Base-by-base conservation (phyloP, 805 yeast species). In the Wickerhamiella bombiphila region DNA sequence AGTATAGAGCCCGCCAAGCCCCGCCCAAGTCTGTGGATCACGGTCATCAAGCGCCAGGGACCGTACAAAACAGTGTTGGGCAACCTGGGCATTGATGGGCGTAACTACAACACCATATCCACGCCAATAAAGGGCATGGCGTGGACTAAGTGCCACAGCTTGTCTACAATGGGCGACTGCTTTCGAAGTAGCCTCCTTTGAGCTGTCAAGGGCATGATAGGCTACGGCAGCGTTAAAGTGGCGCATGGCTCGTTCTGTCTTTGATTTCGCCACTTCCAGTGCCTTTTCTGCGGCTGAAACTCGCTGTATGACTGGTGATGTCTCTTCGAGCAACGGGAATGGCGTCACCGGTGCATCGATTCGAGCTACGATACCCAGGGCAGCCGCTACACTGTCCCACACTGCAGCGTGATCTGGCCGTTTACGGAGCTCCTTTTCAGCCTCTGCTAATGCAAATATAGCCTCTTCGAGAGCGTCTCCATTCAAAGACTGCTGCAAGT, bases 61-160 rank as follows among this genome's bases (percentile, higher is more conserved):
- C 44, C 81, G 78, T 48, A 91, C 80, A 49, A 80, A 82, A 55
- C 95, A 83, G 59, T 91, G 99, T 57, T 91, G 99, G 0, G 96
- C 65, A 5, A 82, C 79, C 34, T 70, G 68, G 0, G 88, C 76
- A 45, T 74, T 79, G 3, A 64, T 57, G 3, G 72, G 59, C 38
- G 76, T 66, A 5, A 82, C 71, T 0, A 85, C 79, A 40, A 78
- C 68, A 11, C 97, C 98, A 21, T 88, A 63, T 0, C 80, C 76
- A 37, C 72, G 64, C 99, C 99, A 91, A 41, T 74, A 74, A 15
- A 69, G 74, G 1, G 78, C 63, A 44, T 78, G 80, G 40, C 68
- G 70, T 4, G 76, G 67, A 54, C 88, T 95, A 6, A 74, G 58
- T 39, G 69, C 74, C 38, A 86, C 73, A 0, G 94, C 77, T 31